Percentiles rank a stretch among this genome's conserved stretches.
These are phyloP conservation scores for Ormosia emarginata DNA, from an alignment of 306 rosid genomes.

Conservation along the genomic window DNA sequence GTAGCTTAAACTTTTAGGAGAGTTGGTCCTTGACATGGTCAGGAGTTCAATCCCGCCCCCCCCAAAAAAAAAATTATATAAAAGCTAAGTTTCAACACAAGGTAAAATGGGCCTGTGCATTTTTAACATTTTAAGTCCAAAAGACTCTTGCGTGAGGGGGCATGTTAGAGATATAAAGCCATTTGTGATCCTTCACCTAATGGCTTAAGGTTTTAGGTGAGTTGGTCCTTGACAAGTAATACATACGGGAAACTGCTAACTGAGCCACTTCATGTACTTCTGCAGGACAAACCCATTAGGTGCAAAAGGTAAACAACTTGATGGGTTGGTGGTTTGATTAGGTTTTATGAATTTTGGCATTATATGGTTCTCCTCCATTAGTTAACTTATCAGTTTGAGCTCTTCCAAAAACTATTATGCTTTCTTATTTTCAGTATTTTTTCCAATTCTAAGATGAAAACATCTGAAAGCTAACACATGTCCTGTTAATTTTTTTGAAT, in stretches of 20 bases:
- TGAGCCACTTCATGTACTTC: background rate
- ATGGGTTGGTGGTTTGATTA: background rate
- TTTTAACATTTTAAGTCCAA: too few relatives aligned
- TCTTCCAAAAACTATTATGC: background rate
- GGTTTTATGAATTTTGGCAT: background rate
- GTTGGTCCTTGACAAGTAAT: background rate
- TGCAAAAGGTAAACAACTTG: background rate
- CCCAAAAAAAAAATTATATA: too few relatives aligned
- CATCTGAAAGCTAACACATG: background rate
- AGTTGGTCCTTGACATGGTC: too few relatives aligned
- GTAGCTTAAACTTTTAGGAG: too few relatives aligned
- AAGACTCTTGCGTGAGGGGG: too few relatives aligned
- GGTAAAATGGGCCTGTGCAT: too few relatives aligned
- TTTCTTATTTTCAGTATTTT: background rate
- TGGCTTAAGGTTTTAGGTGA: background rate
- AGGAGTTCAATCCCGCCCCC: too few relatives aligned
- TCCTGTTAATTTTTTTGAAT: slow-evolving; percentile 3
- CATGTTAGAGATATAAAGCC: too few relatives aligned
- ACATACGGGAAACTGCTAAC: background rate
- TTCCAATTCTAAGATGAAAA: background rate
- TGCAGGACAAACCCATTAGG: background rate
- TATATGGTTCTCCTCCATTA: background rate
- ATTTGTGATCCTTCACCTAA: background rate
- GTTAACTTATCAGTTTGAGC: background rate
- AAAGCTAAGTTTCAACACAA: too few relatives aligned